These are phyloP conservation scores for Phytopythium mirpurense DNA, from an alignment of 352 stramenopile genomes.

Conservation along the genomic window DNA sequence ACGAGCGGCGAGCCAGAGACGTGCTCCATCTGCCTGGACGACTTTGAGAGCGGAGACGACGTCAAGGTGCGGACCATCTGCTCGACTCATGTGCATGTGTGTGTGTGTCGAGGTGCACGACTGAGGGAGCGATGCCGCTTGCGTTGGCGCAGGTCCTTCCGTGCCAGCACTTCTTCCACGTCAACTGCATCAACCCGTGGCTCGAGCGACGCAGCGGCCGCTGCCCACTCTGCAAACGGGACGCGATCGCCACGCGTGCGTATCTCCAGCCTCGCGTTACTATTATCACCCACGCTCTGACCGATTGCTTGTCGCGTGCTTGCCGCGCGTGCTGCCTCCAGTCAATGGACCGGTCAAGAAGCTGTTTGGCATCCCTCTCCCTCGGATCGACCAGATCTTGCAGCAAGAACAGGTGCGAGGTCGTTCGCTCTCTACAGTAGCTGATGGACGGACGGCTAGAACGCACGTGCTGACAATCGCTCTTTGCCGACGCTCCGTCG, in stretches of 20 bases:
- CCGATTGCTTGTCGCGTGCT: not conserved
- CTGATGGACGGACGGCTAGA: no score
- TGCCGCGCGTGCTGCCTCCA: slow-evolving; percentile 9
- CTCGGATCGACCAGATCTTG: slow-evolving; percentile 58
- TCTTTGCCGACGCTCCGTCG: not conserved
- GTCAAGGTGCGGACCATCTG: slow-evolving; percentile 35
- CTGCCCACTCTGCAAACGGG: slow-evolving; percentile 83
- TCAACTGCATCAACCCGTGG: slow-evolving; percentile 84
- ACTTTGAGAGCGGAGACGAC: slow-evolving; percentile 45
- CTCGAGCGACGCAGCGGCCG: slow-evolving; percentile 67
- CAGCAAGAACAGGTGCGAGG: slow-evolving; percentile 66
- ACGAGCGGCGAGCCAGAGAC: slow-evolving; percentile 23
- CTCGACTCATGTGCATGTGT: not conserved
- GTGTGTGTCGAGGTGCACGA: not conserved
- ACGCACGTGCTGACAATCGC: not conserved
- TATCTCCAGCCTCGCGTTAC: not conserved
- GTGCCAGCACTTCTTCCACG: slow-evolving; percentile 84
- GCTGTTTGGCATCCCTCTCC: slow-evolving; percentile 57
- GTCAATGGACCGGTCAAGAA: slow-evolving; percentile 47
- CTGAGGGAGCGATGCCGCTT: not conserved
- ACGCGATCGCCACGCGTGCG: slow-evolving; percentile 64
- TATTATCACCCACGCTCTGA: no score
- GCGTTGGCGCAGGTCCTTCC: slow-evolving; percentile 42
- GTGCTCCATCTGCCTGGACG: slow-evolving; percentile 77
- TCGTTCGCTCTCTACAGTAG: not conserved